phyloP scores from a whole-genome alignment of 257 asterid genomes.

The Solanum virginianum region DNA sequence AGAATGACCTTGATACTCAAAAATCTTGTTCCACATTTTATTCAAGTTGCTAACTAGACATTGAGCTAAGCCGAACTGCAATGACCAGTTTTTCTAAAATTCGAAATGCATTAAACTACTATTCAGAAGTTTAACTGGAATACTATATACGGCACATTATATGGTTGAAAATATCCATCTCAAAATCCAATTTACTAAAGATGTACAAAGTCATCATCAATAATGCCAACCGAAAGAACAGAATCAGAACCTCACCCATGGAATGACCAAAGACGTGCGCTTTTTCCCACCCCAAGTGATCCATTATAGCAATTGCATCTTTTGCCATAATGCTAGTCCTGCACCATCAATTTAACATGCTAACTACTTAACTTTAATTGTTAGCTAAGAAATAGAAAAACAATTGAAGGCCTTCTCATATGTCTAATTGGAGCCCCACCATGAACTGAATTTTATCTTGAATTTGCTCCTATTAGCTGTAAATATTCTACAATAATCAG shows the following conservation, averaged over 20 bases:
- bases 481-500: background rate
- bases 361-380: background rate
- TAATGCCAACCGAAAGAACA: constrained; percentile 9
- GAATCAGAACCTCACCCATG: constrained; percentile 64
- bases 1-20: background rate
- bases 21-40: background rate
- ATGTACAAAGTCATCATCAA: constrained; percentile 5
- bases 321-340: constrained; percentile 85
- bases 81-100: background rate
- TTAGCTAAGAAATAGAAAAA: background rate
- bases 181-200: background rate
- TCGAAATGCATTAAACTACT: background rate
- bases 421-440: background rate
- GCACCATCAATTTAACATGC: constrained; percentile 4
- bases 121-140: background rate
- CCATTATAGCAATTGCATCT: constrained; percentile 91
- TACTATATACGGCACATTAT: background rate
- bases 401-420: background rate
- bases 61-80: background rate
- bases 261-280: constrained; percentile 97
- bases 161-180: background rate
- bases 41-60: background rate
- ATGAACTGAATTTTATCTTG: background rate
- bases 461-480: background rate
- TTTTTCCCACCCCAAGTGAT: constrained; percentile 86